Percentiles rank a stretch among this genome's conserved stretches.
Evolutionary conservation across 2,329 filamentous ascomycete genomes (phyloP).

Genomic region (Cyclaneusma minus): DNA sequence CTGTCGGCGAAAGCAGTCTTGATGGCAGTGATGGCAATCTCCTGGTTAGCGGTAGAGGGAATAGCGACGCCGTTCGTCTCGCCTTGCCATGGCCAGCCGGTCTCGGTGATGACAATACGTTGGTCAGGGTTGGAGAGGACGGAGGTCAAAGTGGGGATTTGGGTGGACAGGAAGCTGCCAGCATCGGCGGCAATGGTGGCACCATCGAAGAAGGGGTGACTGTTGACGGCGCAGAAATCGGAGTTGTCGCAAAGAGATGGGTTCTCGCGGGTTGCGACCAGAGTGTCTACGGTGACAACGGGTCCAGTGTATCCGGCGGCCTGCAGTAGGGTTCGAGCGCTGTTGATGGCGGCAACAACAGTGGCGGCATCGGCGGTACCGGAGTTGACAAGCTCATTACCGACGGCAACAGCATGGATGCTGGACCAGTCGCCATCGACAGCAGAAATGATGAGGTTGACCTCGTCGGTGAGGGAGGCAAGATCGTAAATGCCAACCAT

Average conservation of each 20-base stretch:
- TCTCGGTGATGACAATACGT: slow-evolving; percentile 61
- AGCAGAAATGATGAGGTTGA: slow-evolving; percentile 43
- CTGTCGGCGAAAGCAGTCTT: slow-evolving; percentile 37
- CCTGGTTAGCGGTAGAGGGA: slow-evolving; percentile 51
- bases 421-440: slow-evolving; percentile 48
- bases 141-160: slow-evolving; percentile 29
- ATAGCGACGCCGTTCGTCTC: slow-evolving; percentile 50
- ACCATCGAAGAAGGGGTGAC: slow-evolving; percentile 70
- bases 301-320: slow-evolving; percentile 52
- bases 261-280: slow-evolving; percentile 48
- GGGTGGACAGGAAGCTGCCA: slow-evolving; percentile 48
- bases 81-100: slow-evolving; percentile 68
- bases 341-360: slow-evolving; percentile 41
- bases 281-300: slow-evolving; percentile 70
- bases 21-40: slow-evolving; percentile 48
- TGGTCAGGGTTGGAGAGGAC: slow-evolving; percentile 31
- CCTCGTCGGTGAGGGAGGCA: slow-evolving; percentile 34
- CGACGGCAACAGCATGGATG: slow-evolving; percentile 59
- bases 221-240: slow-evolving; percentile 70
- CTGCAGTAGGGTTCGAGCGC: slow-evolving; percentile 41
- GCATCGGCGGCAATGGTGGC: slow-evolving; percentile 42
- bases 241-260: slow-evolving; percentile 55
- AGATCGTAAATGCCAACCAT: slow-evolving; percentile 64
- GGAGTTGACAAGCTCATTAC: slow-evolving; percentile 67
- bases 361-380: slow-evolving; percentile 33